Conservation (phyloP, 169 alveolate species). For the Eimeria acervulina region DNA sequence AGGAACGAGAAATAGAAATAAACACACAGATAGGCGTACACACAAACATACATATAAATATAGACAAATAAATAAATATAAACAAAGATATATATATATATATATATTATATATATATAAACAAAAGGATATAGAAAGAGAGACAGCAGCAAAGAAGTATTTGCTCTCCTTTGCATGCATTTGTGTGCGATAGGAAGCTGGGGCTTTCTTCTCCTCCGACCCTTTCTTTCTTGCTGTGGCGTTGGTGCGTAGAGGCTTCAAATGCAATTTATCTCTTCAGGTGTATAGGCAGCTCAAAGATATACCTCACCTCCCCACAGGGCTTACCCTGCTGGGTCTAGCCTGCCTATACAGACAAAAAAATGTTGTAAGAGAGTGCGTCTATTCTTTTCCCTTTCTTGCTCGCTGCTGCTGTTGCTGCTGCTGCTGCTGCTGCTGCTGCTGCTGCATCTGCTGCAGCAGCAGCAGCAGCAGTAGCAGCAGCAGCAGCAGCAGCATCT, state of each 20-base stretch:
- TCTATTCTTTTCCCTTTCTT: neutral
- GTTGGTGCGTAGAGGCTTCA: conserved; percentile 9
- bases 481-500: too few relatives aligned
- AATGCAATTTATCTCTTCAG: neutral
- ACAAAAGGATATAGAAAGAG: too few relatives aligned
- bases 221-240: conserved; percentile 69
- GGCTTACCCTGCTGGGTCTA: conserved; percentile 55
- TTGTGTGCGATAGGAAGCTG: neutral
- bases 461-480: too few relatives aligned
- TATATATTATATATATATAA: too few relatives aligned
- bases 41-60: too few relatives aligned
- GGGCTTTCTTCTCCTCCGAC: neutral
- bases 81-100: too few relatives aligned
- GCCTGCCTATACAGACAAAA: conserved; percentile 40
- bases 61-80: too few relatives aligned
- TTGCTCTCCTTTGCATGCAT: neutral
- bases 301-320: conserved; percentile 41
- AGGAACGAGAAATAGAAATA: too few relatives aligned
- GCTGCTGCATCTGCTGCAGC: too few relatives aligned
- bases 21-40: too few relatives aligned
- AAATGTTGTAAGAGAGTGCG: conserved; percentile 50
- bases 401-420: too few relatives aligned
- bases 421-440: neutral
- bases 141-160: too few relatives aligned
- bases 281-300: neutral